Percentiles rank a stretch among this genome's conserved stretches.
Conservation (phyloP, 768 basidiomycete species). For the Tulasnella sp. region DNA sequence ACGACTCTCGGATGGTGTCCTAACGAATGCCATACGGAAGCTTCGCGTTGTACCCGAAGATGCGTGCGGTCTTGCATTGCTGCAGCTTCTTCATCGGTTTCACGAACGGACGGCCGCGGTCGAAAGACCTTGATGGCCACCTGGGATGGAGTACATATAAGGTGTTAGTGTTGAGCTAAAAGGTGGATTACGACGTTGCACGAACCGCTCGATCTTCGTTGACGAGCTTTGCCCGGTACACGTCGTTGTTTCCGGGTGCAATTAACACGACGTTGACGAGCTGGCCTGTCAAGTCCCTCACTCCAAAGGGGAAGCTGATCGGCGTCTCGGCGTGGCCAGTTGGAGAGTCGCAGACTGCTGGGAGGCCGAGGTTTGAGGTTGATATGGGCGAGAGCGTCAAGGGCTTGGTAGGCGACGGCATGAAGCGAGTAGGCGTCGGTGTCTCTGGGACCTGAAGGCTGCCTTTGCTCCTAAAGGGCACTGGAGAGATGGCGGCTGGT, state of each 20-base stretch:
- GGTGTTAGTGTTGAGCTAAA: not conserved
- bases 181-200: not conserved
- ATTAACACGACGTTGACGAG: not conserved
- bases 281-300: not conserved
- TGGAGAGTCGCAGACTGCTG: not conserved
- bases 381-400: not conserved
- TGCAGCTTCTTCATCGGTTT: not conserved
- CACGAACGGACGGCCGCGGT: not conserved
- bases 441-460: not conserved
- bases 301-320: not conserved
- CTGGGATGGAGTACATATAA: not conserved
- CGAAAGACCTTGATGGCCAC: constrained; percentile 6
- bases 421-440: not conserved
- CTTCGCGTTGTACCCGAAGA: not conserved
- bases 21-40: not conserved
- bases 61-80: constrained; percentile 6
- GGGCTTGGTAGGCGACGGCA: not conserved
- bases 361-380: not conserved
- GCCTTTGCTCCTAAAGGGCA: not conserved
- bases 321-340: not conserved
- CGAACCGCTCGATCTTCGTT: not conserved
- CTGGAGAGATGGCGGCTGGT: not conserved
- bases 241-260: not conserved
- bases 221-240: not conserved
- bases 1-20: not conserved